Percentiles rank a stretch among this genome's conserved stretches.
These are phyloP conservation scores for Acacia pycnantha DNA, from an alignment of 331 rosid species.

Conservation along the genomic window DNA sequence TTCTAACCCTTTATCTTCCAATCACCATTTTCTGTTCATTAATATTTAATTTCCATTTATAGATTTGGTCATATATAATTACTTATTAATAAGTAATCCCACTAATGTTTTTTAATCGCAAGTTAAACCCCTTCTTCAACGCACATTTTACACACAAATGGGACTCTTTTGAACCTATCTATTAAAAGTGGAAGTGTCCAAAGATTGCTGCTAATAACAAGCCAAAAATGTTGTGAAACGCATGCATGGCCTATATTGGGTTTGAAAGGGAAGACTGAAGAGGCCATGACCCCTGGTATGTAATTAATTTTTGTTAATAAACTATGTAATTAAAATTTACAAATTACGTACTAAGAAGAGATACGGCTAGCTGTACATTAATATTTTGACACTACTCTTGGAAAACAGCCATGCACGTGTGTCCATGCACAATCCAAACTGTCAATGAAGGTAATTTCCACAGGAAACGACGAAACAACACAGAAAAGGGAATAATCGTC, in stretches of 20 bases:
- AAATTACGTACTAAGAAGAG: not conserved
- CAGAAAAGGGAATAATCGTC: slow-evolving; percentile 63
- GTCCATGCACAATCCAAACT: slow-evolving; percentile 44
- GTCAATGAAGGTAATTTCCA: slow-evolving; percentile 48
- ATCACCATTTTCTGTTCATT: not conserved
- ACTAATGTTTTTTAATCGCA: not conserved
- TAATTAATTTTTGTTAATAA: not conserved
- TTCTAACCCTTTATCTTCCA: slow-evolving; percentile 33
- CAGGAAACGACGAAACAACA: slow-evolving; percentile 46
- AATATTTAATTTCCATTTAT: not conserved
- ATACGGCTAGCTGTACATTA: slow-evolving; percentile 10
- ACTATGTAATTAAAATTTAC: not conserved
- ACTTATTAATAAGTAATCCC: slow-evolving; percentile 13
- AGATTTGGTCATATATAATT: not conserved
- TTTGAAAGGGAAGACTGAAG: not conserved
- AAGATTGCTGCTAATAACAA: slow-evolving; percentile 20
- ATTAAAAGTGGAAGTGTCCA: slow-evolving; percentile 31
- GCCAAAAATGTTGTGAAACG: slow-evolving; percentile 27
- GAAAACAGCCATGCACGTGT: slow-evolving; percentile 49
- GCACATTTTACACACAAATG: not conserved
- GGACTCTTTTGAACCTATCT: not conserved
- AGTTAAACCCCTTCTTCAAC: not conserved
- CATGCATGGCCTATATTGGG: not conserved
- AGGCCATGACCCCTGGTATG: not conserved
- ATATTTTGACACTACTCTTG: slow-evolving; percentile 10